A percentile compares a stretch with the other conserved stretches of the same genome.
Conservation (phyloP, 495 filamentous ascomycete species). For the Durotheca rogersii region DNA sequence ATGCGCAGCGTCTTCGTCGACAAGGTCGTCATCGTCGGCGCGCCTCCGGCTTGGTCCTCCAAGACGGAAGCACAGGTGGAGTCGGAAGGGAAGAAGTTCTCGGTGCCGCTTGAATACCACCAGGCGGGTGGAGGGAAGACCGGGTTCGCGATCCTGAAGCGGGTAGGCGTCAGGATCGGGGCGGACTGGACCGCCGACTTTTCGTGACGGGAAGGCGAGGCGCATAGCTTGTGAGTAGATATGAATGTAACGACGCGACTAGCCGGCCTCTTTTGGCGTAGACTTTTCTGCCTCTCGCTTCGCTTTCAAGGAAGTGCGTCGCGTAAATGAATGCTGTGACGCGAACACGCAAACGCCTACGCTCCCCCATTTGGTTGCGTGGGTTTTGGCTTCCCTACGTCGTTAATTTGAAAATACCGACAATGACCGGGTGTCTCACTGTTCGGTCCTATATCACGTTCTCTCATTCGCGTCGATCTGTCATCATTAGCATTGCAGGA, state of each 20-base stretch:
- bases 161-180: conserved; percentile 73
- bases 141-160: conserved; percentile 76
- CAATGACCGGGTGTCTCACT: no score
- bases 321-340: no score
- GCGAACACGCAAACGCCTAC: no score
- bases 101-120: conserved; percentile 61
- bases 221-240: background rate
- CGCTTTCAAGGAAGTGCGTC: no score
- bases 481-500: no score
- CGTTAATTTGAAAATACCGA: no score
- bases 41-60: conserved; percentile 67
- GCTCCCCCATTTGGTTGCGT: no score
- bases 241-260: conserved; percentile 16
- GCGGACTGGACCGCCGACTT: conserved; percentile 77
- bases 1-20: conserved; percentile 79
- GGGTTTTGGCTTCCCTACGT: no score
- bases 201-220: conserved; percentile 24
- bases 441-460: no score
- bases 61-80: conserved; percentile 67
- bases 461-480: no score
- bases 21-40: conserved; percentile 78
- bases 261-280: background rate
- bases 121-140: conserved; percentile 62
- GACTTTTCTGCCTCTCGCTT: no score
- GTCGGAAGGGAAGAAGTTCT: conserved; percentile 64